These are phyloP conservation scores for Saccharum officinarum DNA, from an alignment of 176 grass and related monocot genomes.

Conservation along the genomic window DNA sequence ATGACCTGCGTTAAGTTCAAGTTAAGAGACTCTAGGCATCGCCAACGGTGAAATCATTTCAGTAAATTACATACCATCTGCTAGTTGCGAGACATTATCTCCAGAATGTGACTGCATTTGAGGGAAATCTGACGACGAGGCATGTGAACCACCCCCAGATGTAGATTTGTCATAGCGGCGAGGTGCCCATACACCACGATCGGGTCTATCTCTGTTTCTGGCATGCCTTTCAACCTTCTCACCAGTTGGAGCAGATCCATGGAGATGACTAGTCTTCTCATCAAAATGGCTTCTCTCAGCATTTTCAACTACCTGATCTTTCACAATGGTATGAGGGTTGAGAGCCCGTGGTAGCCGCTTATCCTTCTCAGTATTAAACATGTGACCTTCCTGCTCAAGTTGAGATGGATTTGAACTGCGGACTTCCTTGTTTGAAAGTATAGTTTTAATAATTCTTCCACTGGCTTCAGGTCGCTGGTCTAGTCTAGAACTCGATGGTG, in stretches of 20 bases:
- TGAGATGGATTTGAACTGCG: conserved; percentile 43
- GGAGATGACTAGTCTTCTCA: conserved; percentile 54
- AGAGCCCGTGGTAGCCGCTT: conserved; percentile 57
- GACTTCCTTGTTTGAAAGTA: conserved; percentile 75
- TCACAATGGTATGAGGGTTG: conserved; percentile 41
- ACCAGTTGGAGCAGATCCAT: conserved; percentile 40
- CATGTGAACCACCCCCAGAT: conserved; percentile 36
- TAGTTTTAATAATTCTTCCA: conserved; percentile 77
- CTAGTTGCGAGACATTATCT: conserved; percentile 52
- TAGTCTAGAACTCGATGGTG: conserved; percentile 55
- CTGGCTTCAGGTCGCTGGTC: conserved; percentile 49
- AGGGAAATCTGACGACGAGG: conserved; percentile 45
- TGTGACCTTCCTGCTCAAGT: conserved; percentile 51
- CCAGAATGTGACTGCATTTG: conserved; percentile 42
- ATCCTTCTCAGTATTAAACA: conserved; percentile 58
- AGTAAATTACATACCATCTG: conserved; percentile 47
- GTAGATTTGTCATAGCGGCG: conserved; percentile 66
- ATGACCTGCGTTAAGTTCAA: conserved; percentile 44
- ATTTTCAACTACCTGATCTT: conserved; percentile 62
- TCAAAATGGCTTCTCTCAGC: conserved; percentile 70
- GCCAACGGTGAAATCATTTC: neutral
- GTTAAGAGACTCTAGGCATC: neutral
- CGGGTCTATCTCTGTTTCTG: conserved; percentile 89
- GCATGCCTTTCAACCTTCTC: conserved; percentile 76
- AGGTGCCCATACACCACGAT: conserved; percentile 87